A percentile compares a stretch with the other conserved stretches of the same genome.
Conservation (phyloP, 768 basidiomycete genomes). For the Mrakia gelida region DNA sequence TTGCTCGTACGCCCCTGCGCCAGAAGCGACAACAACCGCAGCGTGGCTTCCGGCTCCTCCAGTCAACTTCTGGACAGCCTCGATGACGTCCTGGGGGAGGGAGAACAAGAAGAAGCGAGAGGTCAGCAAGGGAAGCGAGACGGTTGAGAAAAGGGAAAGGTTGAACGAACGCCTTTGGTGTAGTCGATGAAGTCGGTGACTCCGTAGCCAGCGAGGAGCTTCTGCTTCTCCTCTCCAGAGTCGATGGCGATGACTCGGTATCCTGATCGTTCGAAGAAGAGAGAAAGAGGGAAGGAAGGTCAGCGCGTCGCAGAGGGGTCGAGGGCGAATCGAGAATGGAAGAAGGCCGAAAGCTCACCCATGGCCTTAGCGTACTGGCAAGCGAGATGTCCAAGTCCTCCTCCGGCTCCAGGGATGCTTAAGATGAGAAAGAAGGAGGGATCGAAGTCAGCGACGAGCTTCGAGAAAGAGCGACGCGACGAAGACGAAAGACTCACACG, state of each 20-base stretch:
- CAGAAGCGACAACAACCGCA: slow-evolving; percentile 46
- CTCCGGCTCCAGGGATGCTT: slow-evolving; percentile 41
- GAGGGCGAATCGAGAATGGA: no score
- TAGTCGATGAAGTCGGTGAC: slow-evolving; percentile 72
- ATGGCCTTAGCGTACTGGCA: slow-evolving; percentile 74
- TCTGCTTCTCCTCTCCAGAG: slow-evolving; percentile 66
- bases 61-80: slow-evolving; percentile 59
- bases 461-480: background rate
- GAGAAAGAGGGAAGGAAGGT: no score
- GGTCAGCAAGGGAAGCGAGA: no score
- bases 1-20: slow-evolving; percentile 48
- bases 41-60: slow-evolving; percentile 69
- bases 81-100: slow-evolving; percentile 52
- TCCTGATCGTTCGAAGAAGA: slow-evolving; percentile 39
- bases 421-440: background rate
- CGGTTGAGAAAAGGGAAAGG: background rate
- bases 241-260: slow-evolving; percentile 78
- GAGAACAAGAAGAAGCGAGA: no score
- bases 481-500: slow-evolving; percentile 1
- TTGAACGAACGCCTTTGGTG: slow-evolving; percentile 44
- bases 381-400: slow-evolving; percentile 75
- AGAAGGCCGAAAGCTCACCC: slow-evolving; percentile 40
- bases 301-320: no score
- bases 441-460: background rate
- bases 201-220: slow-evolving; percentile 59